Evolutionary conservation across 257 asterid species (phyloP), one percentile per base, ranked within the genome.

Genomic region (Handroanthus guayacan): DNA sequence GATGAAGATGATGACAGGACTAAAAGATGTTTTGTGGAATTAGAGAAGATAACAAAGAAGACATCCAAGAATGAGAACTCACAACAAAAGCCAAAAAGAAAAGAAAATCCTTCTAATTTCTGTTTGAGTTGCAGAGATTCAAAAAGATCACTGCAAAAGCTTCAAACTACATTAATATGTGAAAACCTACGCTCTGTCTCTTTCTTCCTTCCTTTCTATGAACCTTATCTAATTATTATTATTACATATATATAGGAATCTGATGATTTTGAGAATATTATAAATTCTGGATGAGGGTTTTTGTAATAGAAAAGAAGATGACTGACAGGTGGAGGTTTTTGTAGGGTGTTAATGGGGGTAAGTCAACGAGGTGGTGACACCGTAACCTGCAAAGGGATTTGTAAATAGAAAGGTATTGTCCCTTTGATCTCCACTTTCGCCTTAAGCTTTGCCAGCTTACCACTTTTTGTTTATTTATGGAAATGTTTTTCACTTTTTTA

Each of bases 261-360:
- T 52, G 5, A 12, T 14, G 13, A 5, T 9, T 11, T 11, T 51
- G 44, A 34, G 6, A 10, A 62, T 16, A 14, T 34, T 62, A 25
- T 62, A 37, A 36, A 41, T 36, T 50, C 34, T 9, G 44, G 25
- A 0, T 61, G 16, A 48, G 58, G 14, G 43, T 41, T 16, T 31
- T 62, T 41, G 71, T 36, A 62, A 62, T 17, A 6, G 14, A 14
- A 38, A 43, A 13, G 25, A 13, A 17, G 31, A 43, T 76, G 72
- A 83, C 80, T 73, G 83, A 44, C 85, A 85, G 55, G 79, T 82
- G 89, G 79, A 71, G 84, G 82, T 78, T 34, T 43, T 63, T 6
- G 31, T 11, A 6, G 4, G 2, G 9, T 34, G 41, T 13, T 5
- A 16, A 64, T 5, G 4, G 43, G 3, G n/a, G 55, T 9, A 82